Percentiles rank a stretch among this genome's conserved stretches.
phyloP scores from a whole-genome alignment of 805 yeast species.

The Lachancea thermotolerans region DNA sequence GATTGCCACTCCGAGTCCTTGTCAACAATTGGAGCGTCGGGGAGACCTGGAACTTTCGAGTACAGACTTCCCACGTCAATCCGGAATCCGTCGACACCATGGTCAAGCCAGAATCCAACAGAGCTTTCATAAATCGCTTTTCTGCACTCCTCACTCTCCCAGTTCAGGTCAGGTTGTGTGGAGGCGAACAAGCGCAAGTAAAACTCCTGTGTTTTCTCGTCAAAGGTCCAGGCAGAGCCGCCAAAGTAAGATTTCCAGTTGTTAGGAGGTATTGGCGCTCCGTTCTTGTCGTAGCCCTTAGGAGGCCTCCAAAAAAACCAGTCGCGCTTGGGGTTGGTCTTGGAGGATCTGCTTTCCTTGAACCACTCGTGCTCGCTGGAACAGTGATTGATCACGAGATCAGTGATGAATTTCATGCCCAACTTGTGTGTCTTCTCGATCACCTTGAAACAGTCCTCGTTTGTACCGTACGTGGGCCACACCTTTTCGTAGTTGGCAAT shows the following conservation, averaged over 20 bases:
- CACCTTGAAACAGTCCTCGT: constrained; percentile 45
- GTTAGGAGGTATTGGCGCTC: constrained; percentile 49
- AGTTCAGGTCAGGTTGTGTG: constrained; percentile 53
- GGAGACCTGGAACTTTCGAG: constrained; percentile 40
- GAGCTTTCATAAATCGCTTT: constrained; percentile 39
- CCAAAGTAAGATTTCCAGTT: constrained; percentile 49
- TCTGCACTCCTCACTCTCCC: constrained; percentile 42
- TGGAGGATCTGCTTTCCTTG: constrained; percentile 45
- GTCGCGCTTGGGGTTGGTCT: constrained; percentile 48
- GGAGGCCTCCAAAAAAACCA: constrained; percentile 55
- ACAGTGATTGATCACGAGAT: constrained; percentile 53
- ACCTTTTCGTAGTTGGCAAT: constrained; percentile 47
- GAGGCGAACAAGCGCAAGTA: constrained; percentile 48
- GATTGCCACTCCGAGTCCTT: constrained; percentile 39
- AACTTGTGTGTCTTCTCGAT: constrained; percentile 41
- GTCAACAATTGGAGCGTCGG: constrained; percentile 43
- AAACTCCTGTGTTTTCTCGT: constrained; percentile 47
- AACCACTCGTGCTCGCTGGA: constrained; percentile 52
- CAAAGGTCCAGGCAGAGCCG: constrained; percentile 52
- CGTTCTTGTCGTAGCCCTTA: constrained; percentile 38
- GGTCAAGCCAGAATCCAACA: constrained; percentile 45
- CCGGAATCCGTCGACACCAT: constrained; percentile 54
- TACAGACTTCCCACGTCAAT: constrained; percentile 49
- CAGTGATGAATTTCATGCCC: constrained; percentile 46
- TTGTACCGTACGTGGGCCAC: constrained; percentile 46